Evolutionary conservation across 2,329 filamentous ascomycete species (phyloP), one percentile per base, ranked within the genome.

Genomic region (Lecanosticta acicola): DNA sequence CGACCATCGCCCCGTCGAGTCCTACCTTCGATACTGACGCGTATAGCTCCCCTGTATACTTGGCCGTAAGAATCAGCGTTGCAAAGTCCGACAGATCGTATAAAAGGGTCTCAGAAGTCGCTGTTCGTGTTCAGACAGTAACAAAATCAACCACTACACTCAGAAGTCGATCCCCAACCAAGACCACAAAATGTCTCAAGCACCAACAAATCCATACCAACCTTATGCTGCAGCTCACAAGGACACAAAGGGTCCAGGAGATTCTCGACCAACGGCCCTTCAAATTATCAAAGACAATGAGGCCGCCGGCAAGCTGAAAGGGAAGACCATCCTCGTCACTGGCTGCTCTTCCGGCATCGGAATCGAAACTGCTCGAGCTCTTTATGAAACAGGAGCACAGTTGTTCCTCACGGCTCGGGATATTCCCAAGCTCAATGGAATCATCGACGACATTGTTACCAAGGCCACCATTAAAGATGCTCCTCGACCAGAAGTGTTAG

Each of bases 331-430:
- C 7, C 49, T 74, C 11, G 63, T 75, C 35, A 74, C 72, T 0
- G 72, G 72, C n/a, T 59, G 57, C 58, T 70, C 69, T 0, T 62
- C 67, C 13, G 72, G 71, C 1, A 62, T 74, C n/a, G 72, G 72
- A 8, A 50, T 68, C 21, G 68, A 74, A 47, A 73, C 70, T 3
- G 69, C 64, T 2, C 63, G 65, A 10, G 73, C 73, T 1, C 62
- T 78, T 8, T 61, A 60, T 39, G 55, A 65, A 9, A 71, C 75
- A 0, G 73, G 73, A 8, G 71, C 72, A 8, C 70, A 60, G 20
- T 52, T 74, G 38, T 74, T 66, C 55, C 58, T 68, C 8, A 71
- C 71, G 2, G 71, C 65, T 1, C 66, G 74, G 10, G 61, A 75
- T 50, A 48, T 71, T 1, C 49, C 57, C 4, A 73, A 72, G 51